These are phyloP conservation scores for Vitis hybrid DNA, from an alignment of 177 flowering plant genomes.

Conservation along the genomic window DNA sequence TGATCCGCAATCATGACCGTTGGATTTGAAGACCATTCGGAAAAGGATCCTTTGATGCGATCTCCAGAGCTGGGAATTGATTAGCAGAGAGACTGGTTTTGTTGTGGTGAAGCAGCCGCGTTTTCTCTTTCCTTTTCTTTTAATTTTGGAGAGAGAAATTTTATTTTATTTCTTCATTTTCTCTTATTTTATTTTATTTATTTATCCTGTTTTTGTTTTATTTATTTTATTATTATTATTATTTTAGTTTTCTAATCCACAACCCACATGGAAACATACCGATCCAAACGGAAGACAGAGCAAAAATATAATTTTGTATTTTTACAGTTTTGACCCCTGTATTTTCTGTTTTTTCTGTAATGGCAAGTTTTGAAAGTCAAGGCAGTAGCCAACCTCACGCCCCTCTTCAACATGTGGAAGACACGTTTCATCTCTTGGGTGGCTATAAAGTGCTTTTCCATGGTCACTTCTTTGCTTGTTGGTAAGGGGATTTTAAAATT, in stretches of 20 bases:
- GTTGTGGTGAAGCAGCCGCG: constrained; percentile 36
- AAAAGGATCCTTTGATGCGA: constrained; percentile 4
- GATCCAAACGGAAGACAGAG: constrained; percentile 20
- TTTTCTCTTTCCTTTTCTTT: constrained; percentile 25
- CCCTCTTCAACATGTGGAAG: neutral
- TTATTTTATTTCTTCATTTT: constrained; percentile 8
- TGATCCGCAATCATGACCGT: neutral
- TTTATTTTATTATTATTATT: neutral
- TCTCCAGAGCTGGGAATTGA: constrained; percentile 25
- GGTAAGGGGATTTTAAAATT: too few species aligned
- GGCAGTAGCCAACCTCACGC: neutral
- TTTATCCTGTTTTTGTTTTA: too few species aligned
- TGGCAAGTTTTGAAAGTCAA: neutral
- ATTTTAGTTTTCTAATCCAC: neutral
- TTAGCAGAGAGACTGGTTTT: constrained; percentile 22
- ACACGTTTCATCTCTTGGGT: too few species aligned
- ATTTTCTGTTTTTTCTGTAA: neutral
- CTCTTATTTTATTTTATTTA: too few species aligned
- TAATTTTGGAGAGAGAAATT: neutral
- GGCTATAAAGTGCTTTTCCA: too few species aligned
- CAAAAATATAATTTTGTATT: neutral
- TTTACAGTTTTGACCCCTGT: neutral
- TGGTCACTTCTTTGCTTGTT: too few species aligned
- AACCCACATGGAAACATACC: constrained; percentile 15
- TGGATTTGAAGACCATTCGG: neutral